These are phyloP conservation scores for Rugonectria rugulosa DNA, from an alignment of 2,329 filamentous ascomycete genomes.

Conservation along the genomic window DNA sequence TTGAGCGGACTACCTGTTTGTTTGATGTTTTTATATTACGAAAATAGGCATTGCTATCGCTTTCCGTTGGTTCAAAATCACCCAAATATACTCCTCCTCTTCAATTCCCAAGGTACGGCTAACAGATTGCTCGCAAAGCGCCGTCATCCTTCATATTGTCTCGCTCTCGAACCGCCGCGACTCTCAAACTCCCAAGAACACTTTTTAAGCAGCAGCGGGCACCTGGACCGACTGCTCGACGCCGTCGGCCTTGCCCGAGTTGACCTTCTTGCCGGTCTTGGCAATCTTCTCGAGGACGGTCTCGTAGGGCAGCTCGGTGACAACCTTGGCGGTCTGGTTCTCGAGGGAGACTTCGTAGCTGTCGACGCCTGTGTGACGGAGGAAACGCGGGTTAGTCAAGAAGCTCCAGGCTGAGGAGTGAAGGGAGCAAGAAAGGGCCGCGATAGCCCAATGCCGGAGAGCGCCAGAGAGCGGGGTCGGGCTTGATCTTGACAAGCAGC, in stretches of 20 bases:
- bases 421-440: neutral
- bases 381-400: neutral
- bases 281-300: constrained; percentile 86
- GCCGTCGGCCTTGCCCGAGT: constrained; percentile 76
- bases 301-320: constrained; percentile 77
- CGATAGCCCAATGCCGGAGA: neutral
- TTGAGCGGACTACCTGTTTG: neutral
- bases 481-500: neutral
- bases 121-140: constrained; percentile 16
- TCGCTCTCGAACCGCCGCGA: constrained; percentile 3
- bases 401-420: neutral
- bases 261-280: constrained; percentile 96
- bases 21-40: constrained; percentile 21
- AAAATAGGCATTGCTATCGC: constrained; percentile 28
- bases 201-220: constrained; percentile 41
- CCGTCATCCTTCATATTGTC: neutral
- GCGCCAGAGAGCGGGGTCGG: neutral
- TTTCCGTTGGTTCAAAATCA: constrained; percentile 28
- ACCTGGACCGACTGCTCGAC: constrained; percentile 60
- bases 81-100: constrained; percentile 22
- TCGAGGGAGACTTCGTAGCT: constrained; percentile 89
- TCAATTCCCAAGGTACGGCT: constrained; percentile 27
- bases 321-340: constrained; percentile 80
- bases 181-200: neutral
- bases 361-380: constrained; percentile 72